Evolutionary conservation across 1,284 basidiomycete species (phyloP), one percentile per base, ranked within the genome.

Genomic region (Boletus mariae): DNA sequence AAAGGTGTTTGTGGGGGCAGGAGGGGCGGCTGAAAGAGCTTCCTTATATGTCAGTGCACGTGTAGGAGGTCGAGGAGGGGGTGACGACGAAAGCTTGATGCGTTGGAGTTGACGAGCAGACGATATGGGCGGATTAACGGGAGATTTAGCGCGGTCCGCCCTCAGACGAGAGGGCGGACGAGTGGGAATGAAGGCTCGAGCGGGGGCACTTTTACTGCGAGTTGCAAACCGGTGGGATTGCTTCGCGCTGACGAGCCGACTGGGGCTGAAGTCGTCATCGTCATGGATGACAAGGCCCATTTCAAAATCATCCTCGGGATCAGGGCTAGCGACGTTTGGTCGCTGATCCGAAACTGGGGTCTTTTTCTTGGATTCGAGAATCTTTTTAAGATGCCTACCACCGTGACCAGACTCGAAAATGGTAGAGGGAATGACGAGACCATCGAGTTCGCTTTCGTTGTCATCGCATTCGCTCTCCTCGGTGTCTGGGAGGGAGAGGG

Each of bases 291-390:
- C 79, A 49, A 92, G 82, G 26, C 89, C 90, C 58, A 80, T 80
- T 69, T 92, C 90, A 57, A 90, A 90, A 66, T 90, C 85, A 57
- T 91, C 89, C 62, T 90, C 88, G 12, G 83, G 81, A 66, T 87
- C 80, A 12, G 81, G 79, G 53, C 72, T 77, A 13, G 80, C 73
- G 13, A 80, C 64, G 60, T 82, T 85, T 60, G 78, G 65, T 13
- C 69, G 75, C 46, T 76, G 76, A 55, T 76, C 78, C 23, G 71
- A 66, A 47, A 74, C 64, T 17, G 75, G 75, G 8, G 77, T 74
- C 63, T 80, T 83, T 75, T 87, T 87, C 77, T 87, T 90, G 66
- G 76, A 73, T 65, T 92, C 89, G 43, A 92, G 77, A 35, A 90
- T 80, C 65, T 82, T 85, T 55, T 79, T 80, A 20, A 91, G 77